Percentiles rank a stretch among this genome's conserved stretches.
phyloP scores from a whole-genome alignment of 176 grass and related monocot species.

The Triticum turgidum region DNA sequence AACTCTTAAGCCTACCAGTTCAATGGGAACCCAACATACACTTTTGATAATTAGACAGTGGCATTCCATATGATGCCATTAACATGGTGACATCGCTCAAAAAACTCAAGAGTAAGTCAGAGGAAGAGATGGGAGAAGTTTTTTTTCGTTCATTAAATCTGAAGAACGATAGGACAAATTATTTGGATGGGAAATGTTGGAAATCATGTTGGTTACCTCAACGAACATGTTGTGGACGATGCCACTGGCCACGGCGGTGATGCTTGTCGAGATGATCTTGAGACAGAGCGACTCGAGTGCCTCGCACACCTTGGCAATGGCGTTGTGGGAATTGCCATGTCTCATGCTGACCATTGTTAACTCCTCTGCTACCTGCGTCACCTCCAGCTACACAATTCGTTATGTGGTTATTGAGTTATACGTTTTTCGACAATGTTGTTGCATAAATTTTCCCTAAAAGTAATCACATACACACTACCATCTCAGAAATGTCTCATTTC shows the following conservation, averaged over 20 bases:
- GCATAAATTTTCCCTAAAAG: background rate
- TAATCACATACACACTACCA: background rate
- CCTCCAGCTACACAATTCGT: conserved; percentile 32
- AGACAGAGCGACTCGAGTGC: conserved; percentile 47
- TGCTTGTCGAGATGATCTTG: conserved; percentile 43
- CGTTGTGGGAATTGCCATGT: conserved; percentile 10
- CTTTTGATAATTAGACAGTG: background rate
- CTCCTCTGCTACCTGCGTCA: conserved; percentile 20
- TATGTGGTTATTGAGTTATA: background rate
- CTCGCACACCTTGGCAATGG: conserved; percentile 37
- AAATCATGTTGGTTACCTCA: conserved; percentile 18
- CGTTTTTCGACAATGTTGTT: background rate
- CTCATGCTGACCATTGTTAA: conserved; percentile 33
- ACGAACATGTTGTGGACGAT: conserved; percentile 49
- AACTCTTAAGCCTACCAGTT: background rate
- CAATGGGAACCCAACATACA: background rate
- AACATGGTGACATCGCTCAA: background rate
- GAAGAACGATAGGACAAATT: background rate
- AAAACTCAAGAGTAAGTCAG: background rate
- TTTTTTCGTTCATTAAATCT: background rate
- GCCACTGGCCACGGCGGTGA: conserved; percentile 27
- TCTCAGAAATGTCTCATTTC: too few species aligned
- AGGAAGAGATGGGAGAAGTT: background rate
- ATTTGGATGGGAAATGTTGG: background rate
- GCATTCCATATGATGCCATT: background rate